A percentile compares a stretch with the other conserved stretches of the same genome.
Evolutionary conservation across 1,139 yeast species (phyloP).

Genomic region (Zygoascus hellenicus): DNA sequence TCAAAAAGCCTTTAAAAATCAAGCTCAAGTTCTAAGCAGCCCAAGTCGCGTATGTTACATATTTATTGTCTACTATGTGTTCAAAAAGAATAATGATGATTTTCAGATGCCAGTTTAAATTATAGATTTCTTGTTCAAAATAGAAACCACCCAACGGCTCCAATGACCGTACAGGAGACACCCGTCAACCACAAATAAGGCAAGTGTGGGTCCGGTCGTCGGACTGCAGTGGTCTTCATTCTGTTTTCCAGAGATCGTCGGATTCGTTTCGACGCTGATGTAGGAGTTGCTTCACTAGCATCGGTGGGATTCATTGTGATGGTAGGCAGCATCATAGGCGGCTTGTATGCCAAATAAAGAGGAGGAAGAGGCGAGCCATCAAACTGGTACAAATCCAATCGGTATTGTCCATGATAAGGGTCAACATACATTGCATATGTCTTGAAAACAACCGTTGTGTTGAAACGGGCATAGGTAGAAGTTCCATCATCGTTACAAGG

Average conservation of each 20-base stretch:
- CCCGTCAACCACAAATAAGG: slow-evolving; percentile 45
- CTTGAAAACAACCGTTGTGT: slow-evolving; percentile 56
- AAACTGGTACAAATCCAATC: slow-evolving; percentile 66
- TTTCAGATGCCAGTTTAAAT: too few relatives aligned
- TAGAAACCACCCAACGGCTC: slow-evolving; percentile 36
- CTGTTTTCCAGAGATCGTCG: slow-evolving; percentile 63
- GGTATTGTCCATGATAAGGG: slow-evolving; percentile 75
- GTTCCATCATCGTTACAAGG: slow-evolving; percentile 57
- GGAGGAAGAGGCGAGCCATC: slow-evolving; percentile 87
- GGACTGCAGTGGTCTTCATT: slow-evolving; percentile 69
- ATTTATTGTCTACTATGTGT: slow-evolving; percentile 5
- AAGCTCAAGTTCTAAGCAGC: slow-evolving; percentile 21
- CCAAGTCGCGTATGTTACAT: slow-evolving; percentile 1
- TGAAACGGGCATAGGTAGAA: slow-evolving; percentile 66
- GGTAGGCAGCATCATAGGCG: slow-evolving; percentile 96
- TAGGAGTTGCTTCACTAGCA: slow-evolving; percentile 33
- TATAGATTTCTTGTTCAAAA: slow-evolving; percentile 15
- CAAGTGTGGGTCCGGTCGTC: slow-evolving; percentile 44
- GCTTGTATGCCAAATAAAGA: slow-evolving; percentile 81
- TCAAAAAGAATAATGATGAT: neutral
- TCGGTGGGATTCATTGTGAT: slow-evolving; percentile 81
- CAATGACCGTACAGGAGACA: slow-evolving; percentile 37
- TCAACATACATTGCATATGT: slow-evolving; percentile 58
- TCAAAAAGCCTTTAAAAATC: slow-evolving; percentile 18
- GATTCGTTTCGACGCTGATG: slow-evolving; percentile 23